These are phyloP conservation scores for Populus trichocarpa DNA, from an alignment of 441 rosid species.

Conservation along the genomic window DNA sequence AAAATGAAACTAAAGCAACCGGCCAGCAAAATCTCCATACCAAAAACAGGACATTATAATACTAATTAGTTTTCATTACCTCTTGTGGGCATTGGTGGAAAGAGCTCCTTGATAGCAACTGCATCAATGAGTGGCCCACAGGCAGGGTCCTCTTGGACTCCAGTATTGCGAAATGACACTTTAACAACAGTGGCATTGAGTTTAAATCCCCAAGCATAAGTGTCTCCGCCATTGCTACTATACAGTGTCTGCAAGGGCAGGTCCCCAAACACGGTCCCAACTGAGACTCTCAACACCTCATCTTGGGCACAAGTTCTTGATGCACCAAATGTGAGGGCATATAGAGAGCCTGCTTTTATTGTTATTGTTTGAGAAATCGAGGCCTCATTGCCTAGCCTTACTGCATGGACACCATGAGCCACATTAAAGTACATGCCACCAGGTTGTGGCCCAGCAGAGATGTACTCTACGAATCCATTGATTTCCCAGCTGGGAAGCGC, in stretches of 20 bases:
- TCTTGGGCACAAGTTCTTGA: slow-evolving; percentile 97
- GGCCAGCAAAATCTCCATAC: neutral
- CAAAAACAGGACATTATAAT: neutral
- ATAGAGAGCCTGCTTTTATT: slow-evolving; percentile 61
- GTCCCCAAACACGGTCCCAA: slow-evolving; percentile 59
- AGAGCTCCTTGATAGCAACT: slow-evolving; percentile 84
- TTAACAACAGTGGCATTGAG: slow-evolving; percentile 39
- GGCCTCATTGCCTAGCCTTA: slow-evolving; percentile 91
- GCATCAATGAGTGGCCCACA: slow-evolving; percentile 96
- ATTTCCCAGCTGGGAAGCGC: slow-evolving; percentile 83
- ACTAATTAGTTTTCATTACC: slow-evolving; percentile 21
- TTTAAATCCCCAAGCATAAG: slow-evolving; percentile 77
- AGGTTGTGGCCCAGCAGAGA: slow-evolving; percentile 95
- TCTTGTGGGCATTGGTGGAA: slow-evolving; percentile 55
- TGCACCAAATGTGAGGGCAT: slow-evolving; percentile 93
- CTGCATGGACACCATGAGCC: slow-evolving; percentile 90
- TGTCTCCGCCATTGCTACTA: slow-evolving; percentile 75
- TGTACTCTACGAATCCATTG: slow-evolving; percentile 83
- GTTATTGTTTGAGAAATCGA: slow-evolving; percentile 66
- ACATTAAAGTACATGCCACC: slow-evolving; percentile 91
- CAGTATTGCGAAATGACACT: slow-evolving; percentile 77
- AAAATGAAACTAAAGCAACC: neutral
- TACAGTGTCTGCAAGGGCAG: slow-evolving; percentile 90
- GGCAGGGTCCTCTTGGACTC: slow-evolving; percentile 90
- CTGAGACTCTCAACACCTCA: slow-evolving; percentile 82